Conservation (phyloP, 768 basidiomycete species). For the Mycena indigotica region DNA sequence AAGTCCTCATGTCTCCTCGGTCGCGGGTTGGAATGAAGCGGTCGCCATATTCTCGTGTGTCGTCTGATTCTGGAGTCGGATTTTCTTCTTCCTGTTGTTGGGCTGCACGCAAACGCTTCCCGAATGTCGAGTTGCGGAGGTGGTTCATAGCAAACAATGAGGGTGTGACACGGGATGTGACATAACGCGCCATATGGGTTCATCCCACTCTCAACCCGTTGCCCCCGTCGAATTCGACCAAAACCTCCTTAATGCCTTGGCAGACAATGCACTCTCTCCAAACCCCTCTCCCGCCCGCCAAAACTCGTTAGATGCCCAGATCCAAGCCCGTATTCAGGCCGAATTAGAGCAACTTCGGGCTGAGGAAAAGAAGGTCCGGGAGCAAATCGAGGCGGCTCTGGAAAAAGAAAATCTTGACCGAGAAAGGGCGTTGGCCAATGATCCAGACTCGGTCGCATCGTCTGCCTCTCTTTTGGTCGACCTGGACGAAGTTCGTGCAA, state of each 20-base stretch:
- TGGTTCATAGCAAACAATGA: conserved; percentile 55
- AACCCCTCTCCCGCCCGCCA: conserved; percentile 70
- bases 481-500: conserved; percentile 69
- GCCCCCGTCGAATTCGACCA: conserved; percentile 66
- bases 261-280: conserved; percentile 61
- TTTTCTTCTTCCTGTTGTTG: conserved; percentile 64
- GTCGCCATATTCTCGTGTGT: conserved; percentile 54
- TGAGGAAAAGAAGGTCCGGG: conserved; percentile 69
- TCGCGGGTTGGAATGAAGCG: conserved; percentile 74
- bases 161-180: conserved; percentile 38
- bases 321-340: conserved; percentile 69
- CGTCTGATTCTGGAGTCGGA: conserved; percentile 48
- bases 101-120: conserved; percentile 76
- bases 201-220: conserved; percentile 9
- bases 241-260: conserved; percentile 78
- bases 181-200: conserved; percentile 10
- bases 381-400: conserved; percentile 75
- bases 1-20: conserved; percentile 62
- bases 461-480: conserved; percentile 70
- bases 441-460: conserved; percentile 48
- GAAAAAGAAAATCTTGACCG: conserved; percentile 88
- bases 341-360: conserved; percentile 67
- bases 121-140: conserved; percentile 83
- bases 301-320: conserved; percentile 69
- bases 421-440: conserved; percentile 59